Evolutionary conservation across 2,329 filamentous ascomycete genomes (phyloP), one percentile per base, ranked within the genome.

Genomic region (Xylariales sp.): DNA sequence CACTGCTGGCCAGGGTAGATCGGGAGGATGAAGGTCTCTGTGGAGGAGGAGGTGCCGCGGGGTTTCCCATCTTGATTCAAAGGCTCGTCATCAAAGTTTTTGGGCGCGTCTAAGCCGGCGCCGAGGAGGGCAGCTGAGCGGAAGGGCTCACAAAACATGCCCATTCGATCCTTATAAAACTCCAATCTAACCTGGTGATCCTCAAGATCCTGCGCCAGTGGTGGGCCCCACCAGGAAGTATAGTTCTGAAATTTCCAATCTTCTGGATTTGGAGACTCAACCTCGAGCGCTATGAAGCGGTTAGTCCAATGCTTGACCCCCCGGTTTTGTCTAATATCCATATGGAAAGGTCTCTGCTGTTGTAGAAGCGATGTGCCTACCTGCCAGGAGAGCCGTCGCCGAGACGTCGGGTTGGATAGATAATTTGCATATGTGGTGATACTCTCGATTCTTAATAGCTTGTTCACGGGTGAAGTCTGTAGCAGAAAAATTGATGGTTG

Each of bases 171-270:
- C 11, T 14, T 17, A 5, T 20, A 33, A 2, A 33, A 33, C 1
- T 33, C 31, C n/a, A 33, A 5, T 14, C 17, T 33, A 6, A 15
- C 18, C 4, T 33, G 12, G 18, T 17, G 31, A 15, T 33, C 31
- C 11, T 20, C 14, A 5, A 20, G 31, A 19, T 33, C 31, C 15
- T 33, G 31, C 6, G 31, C 31, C 8, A n/a, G 23, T 8, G 23
- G 23, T 25, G 23, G 23, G n/a, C 23, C 23, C 23, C 23, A 25
- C 23, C 23, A 25, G 8, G 23, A 25, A 8, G 23, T 25, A n/a
- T 25, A 25, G n/a, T 25, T 20, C 31, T 33, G 31, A n/a, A 19
- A 33, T 14, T 20, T 33, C 19, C 31, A 33, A 5, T 33, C 19
- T 6, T 10, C 20, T 21, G 31, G 19, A 23, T 33, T n/a, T 33